Evolutionary conservation across 768 basidiomycete genomes (phyloP), one percentile per base, ranked within the genome.

Genomic region (Calocybe gangraenosa): DNA sequence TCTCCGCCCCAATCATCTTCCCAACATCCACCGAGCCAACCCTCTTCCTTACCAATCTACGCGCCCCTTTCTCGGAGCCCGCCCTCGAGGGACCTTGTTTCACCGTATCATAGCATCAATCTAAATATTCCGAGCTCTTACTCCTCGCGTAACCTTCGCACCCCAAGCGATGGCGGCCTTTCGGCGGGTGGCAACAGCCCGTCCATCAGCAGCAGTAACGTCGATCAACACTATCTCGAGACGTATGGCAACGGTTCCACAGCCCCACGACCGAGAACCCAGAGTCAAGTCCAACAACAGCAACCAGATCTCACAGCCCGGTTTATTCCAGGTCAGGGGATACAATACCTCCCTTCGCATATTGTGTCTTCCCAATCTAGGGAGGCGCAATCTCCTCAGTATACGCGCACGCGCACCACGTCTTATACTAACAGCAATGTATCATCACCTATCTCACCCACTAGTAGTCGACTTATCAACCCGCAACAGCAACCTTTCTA

Each of bases 41-140:
- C 87, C 0, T 74, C 85, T 1, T 90, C 86, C 1, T 71, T 89
- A 14, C 87, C 88, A 32, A 86, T 85, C 41, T 87, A 87, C 47
- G 79, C 83, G 0, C 83, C 82, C 10, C 65, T 79, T 35, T 82
- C 82, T 1, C 76, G 83, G 46, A 83, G 79, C 54, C 79, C 82
- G 1, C 68, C 78, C 2, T 66, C 76, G 0, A 61, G 73, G 15
- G 82, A 84, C 23, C 66, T 79, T 34, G 59, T 67, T 46, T 65
- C 67, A 13, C 65, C 76, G 0, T 87, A 81, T 56, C 79, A 79
- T 43, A 61, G 71, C n/a, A 74, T 84, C 51, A 82, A 82, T 54
- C 66, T 84, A 42, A 75, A 67, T 48, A 80, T 84, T 46, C 76
- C 82, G 3, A 67, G 65, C 25, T 51, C 55, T 2, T 74, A 68